phyloP scores from a whole-genome alignment of 2,329 filamentous ascomycete species.

The Exophiala aquamarina region DNA sequence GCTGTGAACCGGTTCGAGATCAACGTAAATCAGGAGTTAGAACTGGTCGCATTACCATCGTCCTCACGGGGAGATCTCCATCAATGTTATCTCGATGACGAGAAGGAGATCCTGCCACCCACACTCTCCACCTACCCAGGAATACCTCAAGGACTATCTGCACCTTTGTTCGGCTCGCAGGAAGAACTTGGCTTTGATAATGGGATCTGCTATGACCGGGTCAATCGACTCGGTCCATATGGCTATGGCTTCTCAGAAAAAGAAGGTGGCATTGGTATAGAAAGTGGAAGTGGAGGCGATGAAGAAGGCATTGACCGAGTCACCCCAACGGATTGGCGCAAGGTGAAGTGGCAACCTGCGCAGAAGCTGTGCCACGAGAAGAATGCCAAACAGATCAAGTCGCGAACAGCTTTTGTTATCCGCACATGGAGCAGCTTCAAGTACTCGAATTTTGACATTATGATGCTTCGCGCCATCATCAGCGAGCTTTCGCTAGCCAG shows the following conservation, averaged over 20 bases:
- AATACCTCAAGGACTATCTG: constrained; percentile 24
- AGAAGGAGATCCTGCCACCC: constrained; percentile 18
- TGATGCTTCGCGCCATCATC: constrained; percentile 27
- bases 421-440: constrained; percentile 27
- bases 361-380: constrained; percentile 65
- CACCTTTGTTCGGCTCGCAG: constrained; percentile 64
- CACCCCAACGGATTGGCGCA: constrained; percentile 53
- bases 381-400: constrained; percentile 56
- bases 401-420: constrained; percentile 25
- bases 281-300: constrained; percentile 16
- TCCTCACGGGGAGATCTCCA: constrained; percentile 2
- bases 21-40: constrained; percentile 3
- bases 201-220: constrained; percentile 66
- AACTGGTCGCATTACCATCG: constrained; percentile 6
- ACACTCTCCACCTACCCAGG: constrained; percentile 23
- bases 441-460: constrained; percentile 24
- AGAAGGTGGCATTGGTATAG: constrained; percentile 27
- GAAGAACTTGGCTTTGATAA: constrained; percentile 60
- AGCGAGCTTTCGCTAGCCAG: constrained; percentile 62
- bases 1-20: constrained; percentile 10
- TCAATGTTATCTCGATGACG: constrained; percentile 23
- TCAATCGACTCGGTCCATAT: constrained; percentile 66
- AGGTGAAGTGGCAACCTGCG: constrained; percentile 68
- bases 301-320: constrained; percentile 23
- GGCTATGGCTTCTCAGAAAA: constrained; percentile 32